These are phyloP conservation scores for Mucor lusitanicus DNA, from an alignment of 371 early-diverging fungal genomes.

Conservation along the genomic window DNA sequence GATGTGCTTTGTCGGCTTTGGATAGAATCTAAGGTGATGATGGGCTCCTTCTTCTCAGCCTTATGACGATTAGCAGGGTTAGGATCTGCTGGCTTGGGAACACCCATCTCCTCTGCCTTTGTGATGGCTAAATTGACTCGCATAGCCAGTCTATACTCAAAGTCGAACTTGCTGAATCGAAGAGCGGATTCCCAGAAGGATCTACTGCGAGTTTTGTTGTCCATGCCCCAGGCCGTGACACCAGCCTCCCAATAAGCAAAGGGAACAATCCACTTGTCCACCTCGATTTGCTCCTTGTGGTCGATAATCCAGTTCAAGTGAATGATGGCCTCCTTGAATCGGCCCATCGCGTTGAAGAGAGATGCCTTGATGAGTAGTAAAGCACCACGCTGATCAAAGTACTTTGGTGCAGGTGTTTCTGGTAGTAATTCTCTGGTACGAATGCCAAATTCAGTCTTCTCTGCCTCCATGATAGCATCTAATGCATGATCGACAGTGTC, in stretches of 20 bases:
- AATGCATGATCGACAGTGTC: slow-evolving; percentile 43
- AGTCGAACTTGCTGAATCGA: slow-evolving; percentile 47
- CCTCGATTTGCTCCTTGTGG: slow-evolving; percentile 45
- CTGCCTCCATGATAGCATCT: slow-evolving; percentile 38
- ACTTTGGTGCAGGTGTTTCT: slow-evolving; percentile 45
- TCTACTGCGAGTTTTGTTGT: slow-evolving; percentile 40
- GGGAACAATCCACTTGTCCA: slow-evolving; percentile 63
- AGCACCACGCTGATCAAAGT: slow-evolving; percentile 49
- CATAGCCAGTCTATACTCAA: slow-evolving; percentile 49
- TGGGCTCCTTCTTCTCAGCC: slow-evolving; percentile 15
- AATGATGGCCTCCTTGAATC: slow-evolving; percentile 41
- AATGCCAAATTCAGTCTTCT: slow-evolving; percentile 47
- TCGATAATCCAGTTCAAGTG: slow-evolving; percentile 66
- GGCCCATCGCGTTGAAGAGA: slow-evolving; percentile 41
- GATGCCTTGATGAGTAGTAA: slow-evolving; percentile 45
- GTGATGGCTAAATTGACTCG: slow-evolving; percentile 47
- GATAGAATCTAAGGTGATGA: slow-evolving; percentile 19
- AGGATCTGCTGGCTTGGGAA: slow-evolving; percentile 23
- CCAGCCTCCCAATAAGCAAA: slow-evolving; percentile 64
- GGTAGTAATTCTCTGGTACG: slow-evolving; percentile 47
- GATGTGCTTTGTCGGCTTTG: slow-evolving; percentile 18
- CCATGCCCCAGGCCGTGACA: slow-evolving; percentile 50
- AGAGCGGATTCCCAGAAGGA: slow-evolving; percentile 48
- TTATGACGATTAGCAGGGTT: slow-evolving; percentile 19
- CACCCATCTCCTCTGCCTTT: slow-evolving; percentile 43